These are phyloP conservation scores for Leishmania amazonensis DNA, from an alignment of 208 protist genomes.

Conservation along the genomic window DNA sequence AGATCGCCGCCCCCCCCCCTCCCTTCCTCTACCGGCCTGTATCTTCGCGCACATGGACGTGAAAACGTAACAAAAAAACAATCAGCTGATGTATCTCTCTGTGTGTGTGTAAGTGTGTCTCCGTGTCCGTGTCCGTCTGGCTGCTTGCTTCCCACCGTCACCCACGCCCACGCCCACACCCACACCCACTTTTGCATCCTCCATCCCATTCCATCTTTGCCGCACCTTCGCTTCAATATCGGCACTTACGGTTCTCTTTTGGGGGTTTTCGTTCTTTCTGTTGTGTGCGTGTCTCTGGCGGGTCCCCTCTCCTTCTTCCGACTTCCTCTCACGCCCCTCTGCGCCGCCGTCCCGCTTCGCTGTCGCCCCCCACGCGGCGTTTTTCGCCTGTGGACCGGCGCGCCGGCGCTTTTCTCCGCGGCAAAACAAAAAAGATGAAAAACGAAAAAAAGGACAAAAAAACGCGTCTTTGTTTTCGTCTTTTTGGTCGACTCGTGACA, in stretches of 20 bases:
- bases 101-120: neutral
- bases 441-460: neutral
- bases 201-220: neutral
- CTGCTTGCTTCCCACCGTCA: no score
- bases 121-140: neutral
- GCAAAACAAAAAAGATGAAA: neutral
- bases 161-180: no score
- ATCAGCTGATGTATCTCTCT: neutral
- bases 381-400: neutral
- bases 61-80: neutral
- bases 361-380: conserved; percentile 1
- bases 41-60: neutral
- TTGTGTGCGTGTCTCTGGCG: neutral
- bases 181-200: no score
- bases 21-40: neutral
- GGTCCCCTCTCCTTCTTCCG: neutral
- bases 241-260: neutral
- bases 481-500: neutral
- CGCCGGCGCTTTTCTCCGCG: neutral
- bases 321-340: neutral
- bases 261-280: neutral
- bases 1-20: neutral
- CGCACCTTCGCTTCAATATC: neutral
- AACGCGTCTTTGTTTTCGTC: conserved; percentile 13
- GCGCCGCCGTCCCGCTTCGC: neutral